phyloP scores from a whole-genome alignment of 306 rosid species.

The Citrullus mucosospermus region DNA sequence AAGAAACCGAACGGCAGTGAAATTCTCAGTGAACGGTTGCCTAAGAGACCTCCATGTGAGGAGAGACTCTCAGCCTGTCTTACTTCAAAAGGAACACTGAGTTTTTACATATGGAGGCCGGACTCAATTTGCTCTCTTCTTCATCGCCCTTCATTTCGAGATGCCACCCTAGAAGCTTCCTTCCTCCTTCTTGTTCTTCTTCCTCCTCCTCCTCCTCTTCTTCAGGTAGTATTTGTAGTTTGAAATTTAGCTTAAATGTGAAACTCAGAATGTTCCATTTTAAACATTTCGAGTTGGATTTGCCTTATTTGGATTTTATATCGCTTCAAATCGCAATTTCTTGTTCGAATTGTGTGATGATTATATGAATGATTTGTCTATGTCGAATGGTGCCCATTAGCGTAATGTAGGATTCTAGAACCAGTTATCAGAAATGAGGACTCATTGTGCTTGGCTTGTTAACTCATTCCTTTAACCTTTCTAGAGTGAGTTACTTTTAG shows the following conservation, averaged over 20 bases:
- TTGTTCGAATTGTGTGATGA: neutral
- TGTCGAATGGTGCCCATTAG: neutral
- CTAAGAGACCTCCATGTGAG: neutral
- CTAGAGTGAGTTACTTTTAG: neutral
- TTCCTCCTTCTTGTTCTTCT: slow-evolving; percentile 26
- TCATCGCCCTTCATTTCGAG: slow-evolving; percentile 47
- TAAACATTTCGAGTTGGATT: neutral
- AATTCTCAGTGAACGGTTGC: neutral
- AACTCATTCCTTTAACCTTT: neutral
- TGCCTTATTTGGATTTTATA: neutral
- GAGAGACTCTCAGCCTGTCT: neutral
- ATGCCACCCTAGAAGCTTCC: slow-evolving; percentile 38
- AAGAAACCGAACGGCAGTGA: neutral
- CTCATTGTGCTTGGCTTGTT: neutral
- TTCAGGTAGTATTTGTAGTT: slow-evolving; percentile 14
- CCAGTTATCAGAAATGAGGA: neutral
- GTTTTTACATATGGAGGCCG: slow-evolving; percentile 46
- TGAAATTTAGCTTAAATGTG: neutral
- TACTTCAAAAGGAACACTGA: neutral
- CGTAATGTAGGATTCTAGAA: neutral
- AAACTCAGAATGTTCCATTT: neutral
- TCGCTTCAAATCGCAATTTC: neutral
- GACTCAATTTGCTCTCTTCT: slow-evolving; percentile 43
- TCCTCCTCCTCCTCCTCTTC: slow-evolving; percentile 29
- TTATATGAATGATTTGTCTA: neutral